These are phyloP conservation scores for Corylus americana DNA, from an alignment of 306 rosid genomes.

Conservation along the genomic window DNA sequence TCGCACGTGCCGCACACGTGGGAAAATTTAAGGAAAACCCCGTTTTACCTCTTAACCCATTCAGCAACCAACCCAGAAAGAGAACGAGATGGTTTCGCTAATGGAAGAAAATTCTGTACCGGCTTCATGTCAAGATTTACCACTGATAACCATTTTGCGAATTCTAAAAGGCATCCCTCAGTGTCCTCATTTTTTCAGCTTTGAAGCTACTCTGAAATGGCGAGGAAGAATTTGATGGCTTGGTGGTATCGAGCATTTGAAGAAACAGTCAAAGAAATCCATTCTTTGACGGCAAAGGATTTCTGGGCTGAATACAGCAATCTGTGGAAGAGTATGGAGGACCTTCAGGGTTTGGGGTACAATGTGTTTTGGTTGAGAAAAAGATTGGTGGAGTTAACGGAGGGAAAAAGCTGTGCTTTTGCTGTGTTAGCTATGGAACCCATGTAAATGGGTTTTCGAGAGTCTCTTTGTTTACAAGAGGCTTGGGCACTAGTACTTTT, in stretches of 20 bases:
- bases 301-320: neutral
- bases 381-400: constrained; percentile 20
- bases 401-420: neutral
- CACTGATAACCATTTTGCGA: constrained; percentile 19
- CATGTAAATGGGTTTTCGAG: too few relatives aligned
- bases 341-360: constrained; percentile 30
- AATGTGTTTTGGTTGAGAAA: constrained; percentile 26
- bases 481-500: too few relatives aligned
- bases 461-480: too few relatives aligned
- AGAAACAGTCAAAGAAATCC: constrained; percentile 15
- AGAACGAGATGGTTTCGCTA: neutral
- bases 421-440: constrained; percentile 6
- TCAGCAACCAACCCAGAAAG: neutral
- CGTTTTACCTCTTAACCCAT: neutral
- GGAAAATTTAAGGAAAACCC: too few relatives aligned
- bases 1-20: too few relatives aligned
- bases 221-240: constrained; percentile 5
- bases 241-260: constrained; percentile 33
- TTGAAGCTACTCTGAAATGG: constrained; percentile 2
- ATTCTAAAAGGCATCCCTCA: constrained; percentile 31
- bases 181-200: constrained; percentile 26
- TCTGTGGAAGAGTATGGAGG: constrained; percentile 29
- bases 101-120: neutral
- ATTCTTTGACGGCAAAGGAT: neutral
- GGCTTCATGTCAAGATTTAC: neutral